A percentile compares a stretch with the other conserved stretches of the same genome.
phyloP scores from a whole-genome alignment of 225 moss, liverwort and hornwort genomes.

The Sphagnum tenellum region DNA sequence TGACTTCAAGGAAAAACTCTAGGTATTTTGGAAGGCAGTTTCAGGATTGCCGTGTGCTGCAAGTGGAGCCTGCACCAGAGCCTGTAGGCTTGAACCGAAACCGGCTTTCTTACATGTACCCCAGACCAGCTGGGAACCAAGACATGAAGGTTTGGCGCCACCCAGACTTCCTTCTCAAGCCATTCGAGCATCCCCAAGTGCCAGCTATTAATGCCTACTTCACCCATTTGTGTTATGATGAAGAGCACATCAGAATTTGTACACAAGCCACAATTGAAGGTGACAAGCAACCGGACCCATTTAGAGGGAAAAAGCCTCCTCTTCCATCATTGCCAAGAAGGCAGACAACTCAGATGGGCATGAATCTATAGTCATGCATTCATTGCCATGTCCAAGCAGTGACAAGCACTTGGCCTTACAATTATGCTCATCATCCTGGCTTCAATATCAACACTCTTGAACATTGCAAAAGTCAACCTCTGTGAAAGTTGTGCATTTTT shows the following conservation, averaged over 20 bases:
- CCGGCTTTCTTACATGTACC: conserved; percentile 5
- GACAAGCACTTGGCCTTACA: too few relatives aligned
- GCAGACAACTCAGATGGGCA: too few relatives aligned
- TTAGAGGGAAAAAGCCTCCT: not conserved
- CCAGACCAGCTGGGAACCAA: conserved; percentile 1
- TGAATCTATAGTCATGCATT: too few relatives aligned
- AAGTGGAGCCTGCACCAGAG: not conserved
- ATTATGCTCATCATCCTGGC: too few relatives aligned
- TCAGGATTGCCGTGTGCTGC: too few relatives aligned
- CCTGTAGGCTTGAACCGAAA: conserved; percentile 5
- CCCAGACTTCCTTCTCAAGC: conserved; percentile 3
- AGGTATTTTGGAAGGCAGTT: too few relatives aligned
- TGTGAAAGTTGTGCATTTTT: too few relatives aligned
- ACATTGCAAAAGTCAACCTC: too few relatives aligned
- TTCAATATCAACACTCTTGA: too few relatives aligned
- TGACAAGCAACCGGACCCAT: not conserved
- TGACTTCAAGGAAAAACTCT: too few relatives aligned
- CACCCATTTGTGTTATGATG: conserved; percentile 5
- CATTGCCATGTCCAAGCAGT: too few relatives aligned
- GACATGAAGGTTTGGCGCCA: conserved; percentile 12
- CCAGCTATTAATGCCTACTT: not conserved
- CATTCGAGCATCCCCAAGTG: not conserved
- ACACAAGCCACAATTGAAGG: not conserved
- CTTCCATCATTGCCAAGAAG: too few relatives aligned
- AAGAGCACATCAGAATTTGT: not conserved